phyloP scores from a whole-genome alignment of 2,329 filamentous ascomycete species.

The Thelonectria olida region DNA sequence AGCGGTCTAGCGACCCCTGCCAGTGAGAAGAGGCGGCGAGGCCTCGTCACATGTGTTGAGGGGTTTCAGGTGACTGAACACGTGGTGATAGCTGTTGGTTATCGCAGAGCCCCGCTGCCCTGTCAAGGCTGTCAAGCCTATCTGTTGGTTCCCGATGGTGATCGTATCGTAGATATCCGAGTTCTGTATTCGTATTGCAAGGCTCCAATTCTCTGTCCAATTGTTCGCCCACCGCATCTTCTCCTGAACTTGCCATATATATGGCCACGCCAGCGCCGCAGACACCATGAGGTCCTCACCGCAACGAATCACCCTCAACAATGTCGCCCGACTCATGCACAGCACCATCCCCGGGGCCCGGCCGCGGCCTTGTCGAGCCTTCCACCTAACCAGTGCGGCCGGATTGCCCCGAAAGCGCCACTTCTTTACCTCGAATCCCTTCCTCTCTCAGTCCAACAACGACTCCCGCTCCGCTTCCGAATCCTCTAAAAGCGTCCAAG shows the following conservation, averaged over 20 bases:
- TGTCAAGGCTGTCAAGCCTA: not conserved
- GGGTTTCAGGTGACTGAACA: slow-evolving; percentile 23
- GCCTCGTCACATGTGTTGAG: slow-evolving; percentile 26
- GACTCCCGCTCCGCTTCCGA: slow-evolving; percentile 38
- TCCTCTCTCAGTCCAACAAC: slow-evolving; percentile 55
- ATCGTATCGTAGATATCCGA: not conserved
- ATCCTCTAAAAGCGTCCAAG: slow-evolving; percentile 28
- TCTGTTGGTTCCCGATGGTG: slow-evolving; percentile 4
- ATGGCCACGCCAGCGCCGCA: slow-evolving; percentile 30
- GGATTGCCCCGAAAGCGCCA: slow-evolving; percentile 63
- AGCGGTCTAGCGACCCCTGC: slow-evolving; percentile 32
- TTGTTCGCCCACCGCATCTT: not conserved
- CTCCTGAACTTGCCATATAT: slow-evolving; percentile 16
- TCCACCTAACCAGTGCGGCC: slow-evolving; percentile 57
- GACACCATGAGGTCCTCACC: slow-evolving; percentile 46
- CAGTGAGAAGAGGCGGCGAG: not conserved
- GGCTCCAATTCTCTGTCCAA: not conserved
- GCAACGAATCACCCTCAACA: slow-evolving; percentile 44
- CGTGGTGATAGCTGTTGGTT: slow-evolving; percentile 21
- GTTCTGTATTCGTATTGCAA: not conserved
- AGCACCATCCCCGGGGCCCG: slow-evolving; percentile 38
- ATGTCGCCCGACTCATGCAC: slow-evolving; percentile 43
- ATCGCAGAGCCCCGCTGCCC: not conserved
- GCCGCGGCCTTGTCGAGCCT: slow-evolving; percentile 45
- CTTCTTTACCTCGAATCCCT: slow-evolving; percentile 74